Evolutionary conservation across 768 basidiomycete species (phyloP).

Genomic region (Holtermannia corniformis): DNA sequence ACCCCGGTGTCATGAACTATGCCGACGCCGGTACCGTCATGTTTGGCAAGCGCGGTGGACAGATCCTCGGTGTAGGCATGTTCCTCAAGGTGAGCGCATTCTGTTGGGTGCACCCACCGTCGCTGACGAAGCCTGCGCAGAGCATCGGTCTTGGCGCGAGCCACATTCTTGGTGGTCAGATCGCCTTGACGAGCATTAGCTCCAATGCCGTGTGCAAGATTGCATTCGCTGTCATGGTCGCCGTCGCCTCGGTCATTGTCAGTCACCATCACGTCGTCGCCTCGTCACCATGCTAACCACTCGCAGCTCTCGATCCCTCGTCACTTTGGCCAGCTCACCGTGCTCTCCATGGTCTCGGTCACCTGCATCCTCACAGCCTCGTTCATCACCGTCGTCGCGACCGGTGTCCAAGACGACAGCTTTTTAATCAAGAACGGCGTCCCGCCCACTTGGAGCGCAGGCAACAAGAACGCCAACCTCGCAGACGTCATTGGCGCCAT

Average conservation of each 20-base stretch:
- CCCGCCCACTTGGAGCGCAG: slow-evolving; percentile 19
- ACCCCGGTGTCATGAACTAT: slow-evolving; percentile 22
- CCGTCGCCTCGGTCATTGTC: slow-evolving; percentile 15
- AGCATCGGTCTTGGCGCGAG: slow-evolving; percentile 19
- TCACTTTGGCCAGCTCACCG: slow-evolving; percentile 16
- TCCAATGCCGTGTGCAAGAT: slow-evolving; percentile 21
- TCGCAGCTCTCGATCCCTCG: slow-evolving; percentile 18
- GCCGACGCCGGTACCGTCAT: slow-evolving; percentile 21
- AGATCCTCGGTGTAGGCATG: slow-evolving; percentile 16
- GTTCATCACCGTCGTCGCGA: slow-evolving; percentile 21
- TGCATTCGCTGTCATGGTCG: slow-evolving; percentile 16
- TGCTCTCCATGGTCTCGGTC: slow-evolving; percentile 13
- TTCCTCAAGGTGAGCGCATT: slow-evolving; percentile 14
- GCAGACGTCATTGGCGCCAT: slow-evolving; percentile 23
- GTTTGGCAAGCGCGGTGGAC: slow-evolving; percentile 17
- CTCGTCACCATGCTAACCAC: neutral
- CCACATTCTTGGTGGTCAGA: slow-evolving; percentile 21
- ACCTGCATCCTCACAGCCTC: slow-evolving; percentile 20
- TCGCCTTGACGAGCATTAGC: slow-evolving; percentile 13
- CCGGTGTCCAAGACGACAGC: slow-evolving; percentile 14
- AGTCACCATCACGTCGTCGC: neutral
- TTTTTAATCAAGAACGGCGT: slow-evolving; percentile 13
- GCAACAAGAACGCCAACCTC: slow-evolving; percentile 13
- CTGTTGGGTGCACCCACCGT: neutral
- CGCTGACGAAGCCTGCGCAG: slow-evolving; percentile 2